Conservation (phyloP, 345 rosid genomes). For the Acer negundo region DNA sequence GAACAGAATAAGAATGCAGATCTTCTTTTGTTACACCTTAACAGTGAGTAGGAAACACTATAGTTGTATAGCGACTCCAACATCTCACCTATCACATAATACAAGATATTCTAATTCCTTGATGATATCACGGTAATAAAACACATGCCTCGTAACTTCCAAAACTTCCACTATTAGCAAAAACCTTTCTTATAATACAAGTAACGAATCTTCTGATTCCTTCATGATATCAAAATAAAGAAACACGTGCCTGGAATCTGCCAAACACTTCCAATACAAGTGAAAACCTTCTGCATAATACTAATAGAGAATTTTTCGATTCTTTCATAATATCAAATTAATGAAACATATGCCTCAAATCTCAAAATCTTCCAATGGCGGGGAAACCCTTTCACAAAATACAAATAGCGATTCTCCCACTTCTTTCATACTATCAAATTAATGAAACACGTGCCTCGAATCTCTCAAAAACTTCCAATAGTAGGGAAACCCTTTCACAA, state of each 20-base stretch:
- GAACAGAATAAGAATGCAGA: not conserved
- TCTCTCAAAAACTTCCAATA: too few species aligned
- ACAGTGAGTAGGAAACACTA: not conserved
- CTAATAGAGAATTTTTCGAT: not conserved
- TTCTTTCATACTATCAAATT: not conserved
- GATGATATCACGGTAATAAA: not conserved
- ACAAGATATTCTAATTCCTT: not conserved
- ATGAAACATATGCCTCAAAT: not conserved
- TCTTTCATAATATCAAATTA: not conserved
- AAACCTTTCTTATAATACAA: not conserved
- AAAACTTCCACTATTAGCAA: not conserved
- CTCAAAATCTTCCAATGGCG: too few species aligned
- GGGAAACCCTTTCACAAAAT: too few species aligned
- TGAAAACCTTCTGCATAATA: not conserved
- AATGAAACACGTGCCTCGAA: not conserved
- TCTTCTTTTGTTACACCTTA: not conserved
- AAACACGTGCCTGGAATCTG: not conserved
- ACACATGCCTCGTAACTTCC: not conserved
- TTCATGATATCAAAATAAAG: not conserved
- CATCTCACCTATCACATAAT: not conserved
- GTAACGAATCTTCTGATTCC: not conserved
- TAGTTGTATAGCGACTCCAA: not conserved
- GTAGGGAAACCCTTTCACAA: too few species aligned
- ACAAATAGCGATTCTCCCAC: not conserved
- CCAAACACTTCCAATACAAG: not conserved